Evolutionary conservation across 768 basidiomycete genomes (phyloP), one percentile per base, ranked within the genome.

Genomic region (Tulasnella sp.): DNA sequence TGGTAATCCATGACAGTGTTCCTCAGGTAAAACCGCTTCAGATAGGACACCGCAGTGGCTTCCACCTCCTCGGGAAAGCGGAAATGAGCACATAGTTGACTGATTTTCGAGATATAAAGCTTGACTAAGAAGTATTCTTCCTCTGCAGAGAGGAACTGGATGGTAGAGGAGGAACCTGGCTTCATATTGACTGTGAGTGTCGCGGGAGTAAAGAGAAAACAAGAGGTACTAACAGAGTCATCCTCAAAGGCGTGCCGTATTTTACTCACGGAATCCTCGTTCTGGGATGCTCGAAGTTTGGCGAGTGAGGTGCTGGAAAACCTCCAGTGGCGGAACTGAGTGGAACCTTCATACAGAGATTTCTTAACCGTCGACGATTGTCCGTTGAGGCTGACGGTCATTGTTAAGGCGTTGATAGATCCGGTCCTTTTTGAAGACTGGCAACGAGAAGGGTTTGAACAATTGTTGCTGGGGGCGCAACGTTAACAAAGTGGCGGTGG

Each of bases 1-100:
- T 99, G 98, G 93, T 96, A 98, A 85, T 99, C 98, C 96, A 99
- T 98, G 77, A 96, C 96, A 2, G 97, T 99, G 84, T 99, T 99
- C 87, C 94, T 94, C 79, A 99, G 89, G 85, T 99, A 99, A 86
- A 99, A 99, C 5, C 98, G 90, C 85, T 99, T 99, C 83, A 99
- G 88, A 86, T 98, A 99, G 79, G 90, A 92, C 80, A 94, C 90
- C 0, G 96, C 96, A 4, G 97, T 98, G 0, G 96, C 94, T 85
- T 97, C 95, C 9, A 99, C 96, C 84, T 96, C 93, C 83, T 97
- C 95, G 0, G 95, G 93, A 84, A 97, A 94, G 72, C 92, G 91
- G 84, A 98, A 97, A 82, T 92, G 91, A 0, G 91, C 91, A 84
- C 94, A 97, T 72, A 98, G 88, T 83, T 93, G 92, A 0, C 93